Evolutionary conservation across 352 stramenopile species (phyloP), one percentile per base, ranked within the genome.

Genomic region (Globisporangium camurandrum): DNA sequence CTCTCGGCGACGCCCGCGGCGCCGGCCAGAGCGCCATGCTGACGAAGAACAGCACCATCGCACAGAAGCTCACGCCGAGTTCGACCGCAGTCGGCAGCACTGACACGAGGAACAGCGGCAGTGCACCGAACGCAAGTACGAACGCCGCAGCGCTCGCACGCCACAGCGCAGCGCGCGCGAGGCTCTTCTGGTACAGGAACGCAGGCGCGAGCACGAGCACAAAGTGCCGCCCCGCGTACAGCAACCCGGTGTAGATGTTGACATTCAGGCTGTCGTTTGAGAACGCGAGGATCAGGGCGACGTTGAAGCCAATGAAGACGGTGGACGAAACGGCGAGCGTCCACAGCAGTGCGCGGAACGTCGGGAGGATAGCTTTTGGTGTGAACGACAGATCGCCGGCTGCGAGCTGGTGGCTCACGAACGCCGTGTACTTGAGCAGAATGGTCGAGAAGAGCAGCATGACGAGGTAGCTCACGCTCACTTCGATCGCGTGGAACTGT

Each of bases 261-360:
- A 45, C 30, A 8, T 1, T 22, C 36, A 59, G 24, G 5, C 7
- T 49, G 24, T 79, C 63, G 16, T 51, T 66, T 30, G 70, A 64
- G 40, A 82, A 64, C 27, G 59, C 65, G 50, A 66, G 67, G 57
- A 75, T 69, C 11, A 71, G 53, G 30, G 59, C 68, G 1, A 66
- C 62, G 51, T 75, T 79, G 26, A 78, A 42, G n/a, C 61, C 30
- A 17, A 59, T 73, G 23, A 59, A 23, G 22, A 43, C 56, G 24
- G 79, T 39, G 9, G 67, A 55, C 0, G 54, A 55, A 28, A 42
- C 59, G 9, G 51, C 56, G 23, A 84, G 56, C 9, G 75, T 57
- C 67, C 62, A 74, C 4, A 86, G 59, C 27, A 86, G 44, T n/a
- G 69, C 67, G n/a, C 83, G 69, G 45, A 69, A 86, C 9, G 72